Conservation (phyloP, 805 yeast genomes). For the Candida adriatica region DNA sequence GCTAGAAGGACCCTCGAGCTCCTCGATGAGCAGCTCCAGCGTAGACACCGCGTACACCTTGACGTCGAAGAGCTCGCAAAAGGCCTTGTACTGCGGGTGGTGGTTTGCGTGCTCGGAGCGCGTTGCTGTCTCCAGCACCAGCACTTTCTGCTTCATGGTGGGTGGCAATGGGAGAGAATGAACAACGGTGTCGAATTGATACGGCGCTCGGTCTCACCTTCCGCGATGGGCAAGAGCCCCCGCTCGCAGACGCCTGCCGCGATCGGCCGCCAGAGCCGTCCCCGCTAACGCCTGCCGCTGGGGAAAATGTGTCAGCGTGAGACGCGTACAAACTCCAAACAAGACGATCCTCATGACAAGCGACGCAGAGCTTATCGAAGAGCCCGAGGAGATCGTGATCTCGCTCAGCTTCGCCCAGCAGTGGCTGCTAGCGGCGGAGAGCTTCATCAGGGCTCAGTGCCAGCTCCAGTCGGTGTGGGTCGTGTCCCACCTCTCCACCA, state of each 20-base stretch:
- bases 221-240: too few species aligned
- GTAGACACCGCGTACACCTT: slow-evolving; percentile 11
- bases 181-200: too few species aligned
- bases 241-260: too few species aligned
- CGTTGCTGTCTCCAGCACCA: not conserved
- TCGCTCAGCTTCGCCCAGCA: slow-evolving; percentile 4
- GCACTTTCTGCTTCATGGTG: slow-evolving; percentile 1
- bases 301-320: too few species aligned
- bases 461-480: slow-evolving; percentile 21
- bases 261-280: too few species aligned
- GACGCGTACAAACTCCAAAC: too few species aligned
- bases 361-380: not conserved
- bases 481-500: slow-evolving; percentile 17
- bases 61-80: slow-evolving; percentile 33
- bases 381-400: slow-evolving; percentile 5
- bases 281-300: too few species aligned
- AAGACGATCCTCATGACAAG: too few species aligned
- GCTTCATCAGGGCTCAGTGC: slow-evolving; percentile 9
- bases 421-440: slow-evolving; percentile 2
- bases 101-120: slow-evolving; percentile 1
- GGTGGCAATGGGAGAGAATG: too few species aligned
- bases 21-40: slow-evolving; percentile 23
- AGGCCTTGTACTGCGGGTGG: slow-evolving; percentile 35
- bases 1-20: slow-evolving; percentile 31
- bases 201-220: too few species aligned